A percentile compares a stretch with the other conserved stretches of the same genome.
These are phyloP conservation scores for Apiospora phragmitis DNA, from an alignment of 2,329 filamentous ascomycete genomes.

Conservation along the genomic window DNA sequence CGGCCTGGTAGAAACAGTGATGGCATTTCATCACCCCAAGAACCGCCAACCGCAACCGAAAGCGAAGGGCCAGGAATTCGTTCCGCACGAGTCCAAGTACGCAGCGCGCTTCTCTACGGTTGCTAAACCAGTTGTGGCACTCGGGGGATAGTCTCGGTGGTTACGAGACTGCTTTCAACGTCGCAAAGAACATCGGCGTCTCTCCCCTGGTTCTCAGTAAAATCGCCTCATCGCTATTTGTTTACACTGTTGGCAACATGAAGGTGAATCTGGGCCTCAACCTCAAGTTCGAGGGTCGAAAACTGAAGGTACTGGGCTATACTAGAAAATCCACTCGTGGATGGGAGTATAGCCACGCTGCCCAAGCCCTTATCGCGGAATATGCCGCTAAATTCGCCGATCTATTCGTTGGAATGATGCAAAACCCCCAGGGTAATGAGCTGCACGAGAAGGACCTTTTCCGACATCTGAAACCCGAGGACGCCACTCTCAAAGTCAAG, in stretches of 20 bases:
- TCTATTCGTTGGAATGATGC: slow-evolving; percentile 86
- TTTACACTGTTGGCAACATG: slow-evolving; percentile 74
- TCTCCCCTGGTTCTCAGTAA: slow-evolving; percentile 91
- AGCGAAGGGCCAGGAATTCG: background rate
- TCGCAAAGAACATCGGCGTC: slow-evolving; percentile 78
- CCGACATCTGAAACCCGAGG: slow-evolving; percentile 54
- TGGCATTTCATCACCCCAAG: slow-evolving; percentile 8
- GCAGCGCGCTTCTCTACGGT: slow-evolving; percentile 74
- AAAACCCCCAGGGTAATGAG: slow-evolving; percentile 82
- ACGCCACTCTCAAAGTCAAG: slow-evolving; percentile 80
- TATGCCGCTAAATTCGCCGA: slow-evolving; percentile 96
- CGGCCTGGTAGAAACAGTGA: background rate
- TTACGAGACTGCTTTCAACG: slow-evolving; percentile 86
- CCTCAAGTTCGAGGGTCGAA: slow-evolving; percentile 93
- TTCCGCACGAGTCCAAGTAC: slow-evolving; percentile 9
- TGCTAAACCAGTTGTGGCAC: slow-evolving; percentile 68
- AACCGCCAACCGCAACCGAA: background rate
- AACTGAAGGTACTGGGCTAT: slow-evolving; percentile 93
- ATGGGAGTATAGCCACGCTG: slow-evolving; percentile 93
- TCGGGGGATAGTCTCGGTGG: slow-evolving; percentile 71
- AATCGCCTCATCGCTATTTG: slow-evolving; percentile 90
- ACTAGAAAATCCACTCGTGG: slow-evolving; percentile 82
- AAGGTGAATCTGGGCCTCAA: slow-evolving; percentile 92
- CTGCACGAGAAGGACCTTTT: slow-evolving; percentile 87
- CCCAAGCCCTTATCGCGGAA: slow-evolving; percentile 75